A percentile compares a stretch with the other conserved stretches of the same genome.
Conservation (phyloP, 2,329 filamentous ascomycete genomes). For the Talaromyces islandicus region DNA sequence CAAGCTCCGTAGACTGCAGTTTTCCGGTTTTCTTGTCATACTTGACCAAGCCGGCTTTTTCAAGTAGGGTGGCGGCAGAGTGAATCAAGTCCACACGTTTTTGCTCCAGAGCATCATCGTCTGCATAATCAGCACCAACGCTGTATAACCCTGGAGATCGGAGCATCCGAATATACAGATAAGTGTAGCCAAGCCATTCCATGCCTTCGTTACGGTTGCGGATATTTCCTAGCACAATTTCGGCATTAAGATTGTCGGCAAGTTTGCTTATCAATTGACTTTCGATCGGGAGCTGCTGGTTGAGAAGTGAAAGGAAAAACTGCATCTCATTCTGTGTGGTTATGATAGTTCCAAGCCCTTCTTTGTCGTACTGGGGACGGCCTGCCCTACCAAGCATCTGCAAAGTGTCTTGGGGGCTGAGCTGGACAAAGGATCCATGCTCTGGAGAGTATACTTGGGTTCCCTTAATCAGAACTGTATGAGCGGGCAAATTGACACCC, state of each 20-base stretch:
- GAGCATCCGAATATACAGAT: conserved; percentile 96
- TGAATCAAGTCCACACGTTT: conserved; percentile 97
- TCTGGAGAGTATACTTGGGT: conserved; percentile 97
- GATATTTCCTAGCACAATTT: conserved; percentile 90
- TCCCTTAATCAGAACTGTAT: conserved; percentile 98
- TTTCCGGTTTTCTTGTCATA: conserved; percentile 92
- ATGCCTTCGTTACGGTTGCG: conserved; percentile 89
- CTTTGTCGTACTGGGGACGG: conserved; percentile 93
- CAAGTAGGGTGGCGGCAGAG: conserved; percentile 79
- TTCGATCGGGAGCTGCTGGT: conserved; percentile 95
- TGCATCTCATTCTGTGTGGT: conserved; percentile 92
- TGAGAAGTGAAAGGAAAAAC: conserved; percentile 93
- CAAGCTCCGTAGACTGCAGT: conserved; percentile 85
- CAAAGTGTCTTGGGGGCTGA: conserved; percentile 93
- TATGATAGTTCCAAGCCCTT: conserved; percentile 97
- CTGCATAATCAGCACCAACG: conserved; percentile 90
- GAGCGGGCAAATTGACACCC: conserved; percentile 96
- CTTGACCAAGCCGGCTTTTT: conserved; percentile 82
- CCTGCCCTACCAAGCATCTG: conserved; percentile 98
- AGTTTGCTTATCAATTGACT: conserved; percentile 90
- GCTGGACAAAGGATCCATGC: conserved; percentile 96
- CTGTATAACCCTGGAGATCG: conserved; percentile 91
- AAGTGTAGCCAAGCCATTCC: conserved; percentile 98
- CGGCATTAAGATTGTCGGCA: conserved; percentile 93
- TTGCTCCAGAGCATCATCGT: conserved; percentile 86